Evolutionary conservation across 2,329 filamentous ascomycete genomes (phyloP).

Genomic region (Alternaria angustiovoidea): DNA sequence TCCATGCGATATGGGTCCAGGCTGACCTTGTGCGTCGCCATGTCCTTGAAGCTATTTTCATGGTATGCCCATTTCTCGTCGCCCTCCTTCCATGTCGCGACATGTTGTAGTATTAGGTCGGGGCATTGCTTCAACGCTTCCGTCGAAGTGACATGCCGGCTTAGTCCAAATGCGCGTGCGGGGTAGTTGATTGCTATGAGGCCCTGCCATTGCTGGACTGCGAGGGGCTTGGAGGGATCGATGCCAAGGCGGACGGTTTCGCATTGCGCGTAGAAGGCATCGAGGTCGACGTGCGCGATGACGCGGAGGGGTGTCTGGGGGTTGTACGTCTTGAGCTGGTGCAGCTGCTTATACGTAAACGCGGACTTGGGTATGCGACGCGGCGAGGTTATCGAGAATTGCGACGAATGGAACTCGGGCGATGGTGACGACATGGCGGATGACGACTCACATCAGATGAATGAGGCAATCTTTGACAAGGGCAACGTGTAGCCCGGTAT

Average conservation of each 20-base stretch:
- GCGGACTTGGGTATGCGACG: conserved; percentile 64
- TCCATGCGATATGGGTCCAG: conserved; percentile 90
- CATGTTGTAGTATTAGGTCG: conserved; percentile 84
- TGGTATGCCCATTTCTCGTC: conserved; percentile 92
- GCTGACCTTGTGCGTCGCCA: conserved; percentile 90
- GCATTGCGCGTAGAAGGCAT: conserved; percentile 95
- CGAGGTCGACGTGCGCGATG: conserved; percentile 90
- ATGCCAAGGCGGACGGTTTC: conserved; percentile 87
- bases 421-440: conserved; percentile 58
- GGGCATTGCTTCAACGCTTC: conserved; percentile 91
- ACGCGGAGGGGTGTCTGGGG: conserved; percentile 81
- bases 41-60: conserved; percentile 78
- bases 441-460: conserved; percentile 8
- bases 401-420: conserved; percentile 58
- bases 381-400: conserved; percentile 49
- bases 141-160: conserved; percentile 76
- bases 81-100: conserved; percentile 93
- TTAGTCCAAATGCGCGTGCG: conserved; percentile 81
- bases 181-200: conserved; percentile 97
- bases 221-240: conserved; percentile 79
- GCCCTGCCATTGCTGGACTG: conserved; percentile 94
- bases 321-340: conserved; percentile 75
- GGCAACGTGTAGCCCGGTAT: not conserved
- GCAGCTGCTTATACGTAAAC: conserved; percentile 86
- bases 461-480: not conserved